A percentile compares a stretch with the other conserved stretches of the same genome.
phyloP scores from a whole-genome alignment of 192 early-diverging fungal genomes.

The Jimgerdemannia flammicorona region DNA sequence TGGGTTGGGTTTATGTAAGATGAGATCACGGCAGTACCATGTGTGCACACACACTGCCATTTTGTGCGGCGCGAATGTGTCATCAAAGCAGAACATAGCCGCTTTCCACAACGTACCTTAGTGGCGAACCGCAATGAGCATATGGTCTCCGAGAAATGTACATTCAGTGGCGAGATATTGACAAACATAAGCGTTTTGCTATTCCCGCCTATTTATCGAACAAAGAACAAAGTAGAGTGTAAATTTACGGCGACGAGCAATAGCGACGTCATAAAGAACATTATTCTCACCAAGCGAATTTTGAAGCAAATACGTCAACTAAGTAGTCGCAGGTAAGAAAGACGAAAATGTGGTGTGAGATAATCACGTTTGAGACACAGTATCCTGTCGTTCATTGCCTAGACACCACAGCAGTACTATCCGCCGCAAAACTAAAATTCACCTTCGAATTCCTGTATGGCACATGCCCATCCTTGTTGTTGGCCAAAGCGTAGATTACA shows the following conservation, averaged over 20 bases:
- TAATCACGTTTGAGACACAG: neutral
- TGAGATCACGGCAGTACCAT: too few species aligned
- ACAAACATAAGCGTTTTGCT: slow-evolving; percentile 99
- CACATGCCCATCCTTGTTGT: slow-evolving; percentile 71
- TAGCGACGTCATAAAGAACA: too few species aligned
- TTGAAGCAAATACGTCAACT: slow-evolving; percentile 68
- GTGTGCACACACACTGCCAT: too few species aligned
- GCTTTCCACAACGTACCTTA: slow-evolving; percentile 54
- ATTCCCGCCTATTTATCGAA: slow-evolving; percentile 45
- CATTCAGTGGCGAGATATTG: slow-evolving; percentile 82
- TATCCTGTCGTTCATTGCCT: neutral
- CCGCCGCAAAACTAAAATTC: neutral
- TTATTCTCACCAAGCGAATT: slow-evolving; percentile 58
- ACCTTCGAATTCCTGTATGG: slow-evolving; percentile 96
- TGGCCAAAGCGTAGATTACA: slow-evolving; percentile 83
- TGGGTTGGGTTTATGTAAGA: too few species aligned
- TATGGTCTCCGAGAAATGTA: slow-evolving; percentile 79
- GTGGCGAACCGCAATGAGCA: slow-evolving; percentile 94
- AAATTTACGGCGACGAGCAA: too few species aligned
- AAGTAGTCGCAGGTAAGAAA: slow-evolving; percentile 6
- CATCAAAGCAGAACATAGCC: too few species aligned
- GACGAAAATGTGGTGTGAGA: neutral
- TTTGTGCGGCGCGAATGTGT: too few species aligned
- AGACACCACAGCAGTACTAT: neutral
- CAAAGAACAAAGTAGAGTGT: too few species aligned